Conservation (phyloP, 805 yeast genomes). For the Teunomyces panamensis region DNA sequence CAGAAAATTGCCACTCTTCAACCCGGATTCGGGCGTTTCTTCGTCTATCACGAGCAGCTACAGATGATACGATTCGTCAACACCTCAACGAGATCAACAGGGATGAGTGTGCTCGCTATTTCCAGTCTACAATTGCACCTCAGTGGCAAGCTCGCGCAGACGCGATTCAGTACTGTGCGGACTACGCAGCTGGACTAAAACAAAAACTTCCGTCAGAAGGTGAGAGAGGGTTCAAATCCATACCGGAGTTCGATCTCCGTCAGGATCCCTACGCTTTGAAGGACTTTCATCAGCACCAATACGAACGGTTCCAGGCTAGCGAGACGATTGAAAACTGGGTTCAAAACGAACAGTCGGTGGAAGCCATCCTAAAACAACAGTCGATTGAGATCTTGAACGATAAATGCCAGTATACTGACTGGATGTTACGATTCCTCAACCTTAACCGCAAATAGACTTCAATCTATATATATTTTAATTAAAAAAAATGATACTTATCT, state of each 20-base stretch:
- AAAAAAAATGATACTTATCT: background rate
- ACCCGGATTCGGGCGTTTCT: slow-evolving; percentile 36
- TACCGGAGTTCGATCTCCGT: slow-evolving; percentile 25
- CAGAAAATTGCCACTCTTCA: slow-evolving; percentile 34
- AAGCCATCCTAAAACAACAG: slow-evolving; percentile 31
- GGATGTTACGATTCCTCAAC: slow-evolving; percentile 19
- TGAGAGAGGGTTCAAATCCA: background rate
- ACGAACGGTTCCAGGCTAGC: slow-evolving; percentile 22
- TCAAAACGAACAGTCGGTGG: slow-evolving; percentile 32
- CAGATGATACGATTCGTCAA: slow-evolving; percentile 40
- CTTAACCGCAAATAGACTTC: background rate
- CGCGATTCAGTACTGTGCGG: slow-evolving; percentile 29
- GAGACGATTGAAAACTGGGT: slow-evolving; percentile 37
- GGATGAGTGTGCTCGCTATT: slow-evolving; percentile 27
- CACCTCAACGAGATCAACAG: slow-evolving; percentile 32
- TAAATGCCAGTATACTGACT: slow-evolving; percentile 36
- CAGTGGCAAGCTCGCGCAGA: slow-evolving; percentile 35
- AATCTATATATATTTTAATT: background rate
- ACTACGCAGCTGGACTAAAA: slow-evolving; percentile 25
- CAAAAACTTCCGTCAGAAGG: slow-evolving; percentile 5
- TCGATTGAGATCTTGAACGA: slow-evolving; percentile 32
- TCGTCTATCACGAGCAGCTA: slow-evolving; percentile 34
- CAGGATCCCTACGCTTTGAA: slow-evolving; percentile 39
- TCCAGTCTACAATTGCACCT: slow-evolving; percentile 24
- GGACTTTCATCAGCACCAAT: slow-evolving; percentile 18